Conservation (phyloP, 2,329 filamentous ascomycete genomes). For the Trichoderma guizhouense region DNA sequence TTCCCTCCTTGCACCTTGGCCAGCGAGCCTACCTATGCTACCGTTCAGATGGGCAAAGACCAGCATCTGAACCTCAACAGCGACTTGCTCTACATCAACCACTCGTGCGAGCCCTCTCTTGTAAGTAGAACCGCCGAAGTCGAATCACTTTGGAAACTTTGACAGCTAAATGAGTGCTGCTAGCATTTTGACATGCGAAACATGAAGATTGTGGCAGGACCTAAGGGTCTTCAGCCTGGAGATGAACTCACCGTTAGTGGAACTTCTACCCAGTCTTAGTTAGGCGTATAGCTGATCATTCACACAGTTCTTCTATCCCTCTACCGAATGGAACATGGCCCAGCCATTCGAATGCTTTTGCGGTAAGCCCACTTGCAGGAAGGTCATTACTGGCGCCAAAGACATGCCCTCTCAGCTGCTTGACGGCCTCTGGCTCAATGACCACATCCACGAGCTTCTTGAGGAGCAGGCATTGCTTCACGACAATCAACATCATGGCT, state of each 20-base stretch:
- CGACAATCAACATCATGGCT: neutral
- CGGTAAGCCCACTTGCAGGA: conserved; percentile 53
- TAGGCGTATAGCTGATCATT: neutral
- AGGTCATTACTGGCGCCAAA: conserved; percentile 60
- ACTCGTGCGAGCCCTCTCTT: conserved; percentile 63
- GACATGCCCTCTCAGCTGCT: conserved; percentile 55
- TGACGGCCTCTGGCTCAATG: conserved; percentile 58
- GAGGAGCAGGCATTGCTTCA: conserved; percentile 35
- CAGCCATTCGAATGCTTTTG: conserved; percentile 69
- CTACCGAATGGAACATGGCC: conserved; percentile 71
- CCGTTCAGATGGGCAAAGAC: conserved; percentile 56
- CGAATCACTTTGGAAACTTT: neutral
- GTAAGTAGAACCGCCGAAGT: conserved; percentile 42
- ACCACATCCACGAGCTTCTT: conserved; percentile 56
- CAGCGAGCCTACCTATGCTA: conserved; percentile 57
- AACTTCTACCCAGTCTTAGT: neutral
- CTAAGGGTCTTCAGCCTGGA: conserved; percentile 50
- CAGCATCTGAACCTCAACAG: conserved; percentile 62
- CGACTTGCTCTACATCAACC: conserved; percentile 65
- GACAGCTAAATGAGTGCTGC: neutral
- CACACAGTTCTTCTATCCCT: conserved; percentile 67
- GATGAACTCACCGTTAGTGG: conserved; percentile 55
- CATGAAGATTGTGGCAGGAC: conserved; percentile 56
- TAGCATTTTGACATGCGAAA: conserved; percentile 60
- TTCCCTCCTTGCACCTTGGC: conserved; percentile 61